Base-by-base conservation (phyloP, 139 green algal genomes). In the Trebouxia sp. region DNA sequence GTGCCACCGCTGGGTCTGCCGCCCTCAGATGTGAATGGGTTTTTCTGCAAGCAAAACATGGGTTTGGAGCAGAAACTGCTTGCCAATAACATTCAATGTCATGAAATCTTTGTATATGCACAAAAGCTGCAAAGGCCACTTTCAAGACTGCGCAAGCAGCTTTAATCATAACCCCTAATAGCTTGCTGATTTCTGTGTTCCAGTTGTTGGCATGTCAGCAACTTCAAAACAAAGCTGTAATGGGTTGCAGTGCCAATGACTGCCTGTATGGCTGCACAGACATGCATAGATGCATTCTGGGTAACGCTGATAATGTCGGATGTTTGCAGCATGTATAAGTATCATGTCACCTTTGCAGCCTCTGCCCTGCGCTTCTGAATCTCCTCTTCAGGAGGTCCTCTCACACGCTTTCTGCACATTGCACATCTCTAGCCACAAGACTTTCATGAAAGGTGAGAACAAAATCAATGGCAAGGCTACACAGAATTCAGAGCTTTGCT, bases 391-490 rank as follows among this genome's bases (percentile, higher is more conserved):
- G 67, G 67, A n/a, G 67, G 67, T 41, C 67, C 67, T 38, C 67
- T 26, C 39, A 77, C 67, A 14, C 67, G 67, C 67, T 77, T 77
- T 22, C 67, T 77, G 67, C 67, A 58, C 17, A n/a, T 14, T 58
- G 15, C 14, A 58, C 48, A 58, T 14, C 14, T n/a, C 48, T n/a
- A 58, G 14, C 15, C 14, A 17, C 48, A 58, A 58, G 14, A 17
- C 48, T 17, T 17, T 58, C 15, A 17, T 58, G 48, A 58, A 72
- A 72, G 14, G 15, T 37, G 6, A 72, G 35, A 35, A 55, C 17
- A 38, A 37, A 14, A 26, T 75, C 32, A 17, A 39, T 37, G 22
- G 41, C n/a, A 24, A 56, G 10, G 37, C 1, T 42, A 75, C 17
- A 30, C 65, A 3, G 10, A n/a, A 43, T 15, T 72, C 30, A 30